These are phyloP conservation scores for Coemansia sp. DNA, from an alignment of 192 early-diverging fungal genomes.

Conservation along the genomic window DNA sequence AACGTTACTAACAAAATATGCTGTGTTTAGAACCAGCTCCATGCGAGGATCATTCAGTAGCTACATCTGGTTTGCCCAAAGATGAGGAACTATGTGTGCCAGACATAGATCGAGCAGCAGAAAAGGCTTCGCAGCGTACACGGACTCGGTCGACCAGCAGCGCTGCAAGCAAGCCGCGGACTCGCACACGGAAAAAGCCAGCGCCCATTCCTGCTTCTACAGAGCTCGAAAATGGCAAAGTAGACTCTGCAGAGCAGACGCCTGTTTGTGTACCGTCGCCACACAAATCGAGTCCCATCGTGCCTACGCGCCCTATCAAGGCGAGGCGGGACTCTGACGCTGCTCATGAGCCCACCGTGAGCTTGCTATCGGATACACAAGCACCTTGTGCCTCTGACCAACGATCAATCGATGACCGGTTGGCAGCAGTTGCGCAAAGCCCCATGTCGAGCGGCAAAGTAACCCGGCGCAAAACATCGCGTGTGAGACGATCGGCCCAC, in stretches of 20 bases:
- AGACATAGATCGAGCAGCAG: not conserved
- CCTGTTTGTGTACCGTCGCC: no score
- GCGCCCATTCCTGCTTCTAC: not conserved
- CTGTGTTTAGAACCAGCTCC: not conserved
- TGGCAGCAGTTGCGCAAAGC: slow-evolving; percentile 12
- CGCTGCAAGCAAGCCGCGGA: not conserved
- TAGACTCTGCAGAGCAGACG: not conserved
- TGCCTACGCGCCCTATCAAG: no score
- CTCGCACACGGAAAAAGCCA: not conserved
- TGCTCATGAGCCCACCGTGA: not conserved
- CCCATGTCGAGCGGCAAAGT: slow-evolving; percentile 42
- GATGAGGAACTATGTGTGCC: not conserved
- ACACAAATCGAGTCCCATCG: no score
- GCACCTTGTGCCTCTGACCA: not conserved
- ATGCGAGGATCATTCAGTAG: not conserved
- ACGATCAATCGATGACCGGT: not conserved
- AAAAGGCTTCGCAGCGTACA: not conserved
- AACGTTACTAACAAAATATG: not conserved
- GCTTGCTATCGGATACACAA: not conserved
- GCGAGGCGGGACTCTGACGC: not conserved
- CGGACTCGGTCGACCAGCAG: slow-evolving; percentile 1
- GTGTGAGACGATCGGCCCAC: slow-evolving; percentile 1
- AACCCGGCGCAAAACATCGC: slow-evolving; percentile 20
- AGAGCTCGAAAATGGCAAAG: not conserved
- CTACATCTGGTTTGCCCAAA: not conserved